Evolutionary conservation across 306 rosid genomes (phyloP).

Genomic region (Prinsepia uniflora): DNA sequence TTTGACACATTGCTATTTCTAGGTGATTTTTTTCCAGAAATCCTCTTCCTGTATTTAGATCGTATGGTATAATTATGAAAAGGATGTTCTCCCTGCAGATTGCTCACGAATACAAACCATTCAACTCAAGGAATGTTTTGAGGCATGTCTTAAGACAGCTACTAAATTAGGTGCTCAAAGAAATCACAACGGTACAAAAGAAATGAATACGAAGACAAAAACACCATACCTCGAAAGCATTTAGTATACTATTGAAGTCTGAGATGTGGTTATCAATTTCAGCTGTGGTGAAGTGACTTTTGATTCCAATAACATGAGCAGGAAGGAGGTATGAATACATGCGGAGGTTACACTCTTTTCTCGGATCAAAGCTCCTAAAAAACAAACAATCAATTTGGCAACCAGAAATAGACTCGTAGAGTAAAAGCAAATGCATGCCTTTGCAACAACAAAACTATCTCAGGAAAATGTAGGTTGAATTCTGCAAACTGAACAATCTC

Average conservation of each 20-base stretch:
- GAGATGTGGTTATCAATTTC: slow-evolving; percentile 67
- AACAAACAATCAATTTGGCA: slow-evolving; percentile 12
- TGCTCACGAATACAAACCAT: slow-evolving; percentile 8
- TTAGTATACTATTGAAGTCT: slow-evolving; percentile 69
- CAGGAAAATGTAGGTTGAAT: background rate
- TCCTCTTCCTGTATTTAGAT: slow-evolving; percentile 58
- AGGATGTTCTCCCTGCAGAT: slow-evolving; percentile 75
- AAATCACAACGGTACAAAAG: background rate
- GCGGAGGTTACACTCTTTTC: slow-evolving; percentile 75
- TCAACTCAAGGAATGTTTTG: background rate
- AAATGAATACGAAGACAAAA: background rate
- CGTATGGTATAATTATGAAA: slow-evolving; percentile 90
- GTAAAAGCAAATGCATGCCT: background rate
- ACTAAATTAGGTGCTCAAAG: background rate
- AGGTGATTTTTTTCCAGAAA: slow-evolving; percentile 32
- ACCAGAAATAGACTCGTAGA: background rate
- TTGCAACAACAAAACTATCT: background rate
- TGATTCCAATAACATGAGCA: slow-evolving; percentile 75
- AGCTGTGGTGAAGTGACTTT: slow-evolving; percentile 39
- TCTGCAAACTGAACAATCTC: background rate
- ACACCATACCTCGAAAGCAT: slow-evolving; percentile 60
- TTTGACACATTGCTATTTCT: slow-evolving; percentile 22
- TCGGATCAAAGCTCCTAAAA: slow-evolving; percentile 80
- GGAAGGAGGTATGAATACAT: slow-evolving; percentile 82
- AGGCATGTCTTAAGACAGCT: background rate